phyloP scores from a whole-genome alignment of 23 red algal genomes.

The Agarophyton chilense region DNA sequence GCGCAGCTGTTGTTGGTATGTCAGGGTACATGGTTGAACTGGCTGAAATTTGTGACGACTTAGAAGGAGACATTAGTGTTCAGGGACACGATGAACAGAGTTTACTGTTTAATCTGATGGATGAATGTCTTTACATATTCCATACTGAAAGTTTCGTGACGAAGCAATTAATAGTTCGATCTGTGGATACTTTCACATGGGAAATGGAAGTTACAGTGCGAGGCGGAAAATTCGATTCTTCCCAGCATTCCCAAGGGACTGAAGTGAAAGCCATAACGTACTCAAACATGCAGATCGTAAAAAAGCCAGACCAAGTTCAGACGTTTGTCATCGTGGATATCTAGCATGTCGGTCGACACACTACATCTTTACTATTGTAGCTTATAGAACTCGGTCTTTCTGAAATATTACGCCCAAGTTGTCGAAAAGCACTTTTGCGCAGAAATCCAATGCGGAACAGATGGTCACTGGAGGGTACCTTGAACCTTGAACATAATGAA shows the following conservation, averaged over 20 bases:
- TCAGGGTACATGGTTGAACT: conserved; percentile 89
- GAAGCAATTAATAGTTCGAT: conserved; percentile 39
- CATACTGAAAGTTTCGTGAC: conserved; percentile 70
- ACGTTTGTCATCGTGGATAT: conserved; percentile 95
- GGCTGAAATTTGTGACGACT: conserved; percentile 16
- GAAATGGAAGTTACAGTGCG: background rate
- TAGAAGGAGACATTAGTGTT: conserved; percentile 43
- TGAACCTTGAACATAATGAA: background rate
- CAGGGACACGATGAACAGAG: conserved; percentile 86
- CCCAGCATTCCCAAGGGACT: conserved; percentile 69
- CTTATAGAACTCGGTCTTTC: background rate
- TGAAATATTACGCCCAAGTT: background rate
- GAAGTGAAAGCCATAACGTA: conserved; percentile 98
- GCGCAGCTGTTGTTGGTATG: conserved; percentile 77
- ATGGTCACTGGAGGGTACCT: background rate
- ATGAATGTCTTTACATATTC: conserved; percentile 90
- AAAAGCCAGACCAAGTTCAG: conserved; percentile 44
- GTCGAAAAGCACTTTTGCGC: background rate
- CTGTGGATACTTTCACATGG: conserved; percentile 47
- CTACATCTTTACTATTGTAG: background rate
- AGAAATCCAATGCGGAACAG: background rate
- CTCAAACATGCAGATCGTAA: conserved; percentile 81
- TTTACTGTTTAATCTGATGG: conserved; percentile 86
- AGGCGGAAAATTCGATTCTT: conserved; percentile 33
- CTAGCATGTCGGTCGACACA: background rate